Percentiles rank a stretch among this genome's conserved stretches.
Evolutionary conservation across 2,329 filamentous ascomycete species (phyloP).

Genomic region (Lachnellula suecica): DNA sequence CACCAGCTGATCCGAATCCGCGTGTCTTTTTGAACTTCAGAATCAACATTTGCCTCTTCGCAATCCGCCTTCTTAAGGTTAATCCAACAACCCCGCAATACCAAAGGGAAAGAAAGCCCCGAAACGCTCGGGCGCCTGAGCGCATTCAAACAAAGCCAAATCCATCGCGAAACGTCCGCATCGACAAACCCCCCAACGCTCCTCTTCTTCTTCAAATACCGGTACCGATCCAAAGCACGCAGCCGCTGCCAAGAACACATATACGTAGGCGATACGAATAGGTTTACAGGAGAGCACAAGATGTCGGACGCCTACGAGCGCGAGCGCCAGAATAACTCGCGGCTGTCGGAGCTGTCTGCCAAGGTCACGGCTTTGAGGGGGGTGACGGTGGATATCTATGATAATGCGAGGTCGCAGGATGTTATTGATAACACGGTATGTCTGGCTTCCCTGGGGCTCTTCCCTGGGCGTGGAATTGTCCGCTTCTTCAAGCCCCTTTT

Average conservation of each 20-base stretch:
- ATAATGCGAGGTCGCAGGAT: conserved; percentile 85
- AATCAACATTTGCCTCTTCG: neutral
- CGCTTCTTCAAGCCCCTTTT: neutral
- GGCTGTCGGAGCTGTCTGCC: conserved; percentile 83
- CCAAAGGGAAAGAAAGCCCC: neutral
- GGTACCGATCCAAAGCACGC: neutral
- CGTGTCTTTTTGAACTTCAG: neutral
- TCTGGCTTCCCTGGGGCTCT: conserved; percentile 11
- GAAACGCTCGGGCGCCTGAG: conserved; percentile 12
- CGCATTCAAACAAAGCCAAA: conserved; percentile 19
- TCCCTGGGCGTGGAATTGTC: neutral
- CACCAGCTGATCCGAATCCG: neutral
- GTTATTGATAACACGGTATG: conserved; percentile 84
- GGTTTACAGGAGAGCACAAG: conserved; percentile 18
- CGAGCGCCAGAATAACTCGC: conserved; percentile 90
- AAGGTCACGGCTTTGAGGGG: conserved; percentile 92
- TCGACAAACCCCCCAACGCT: conserved; percentile 5
- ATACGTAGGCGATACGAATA: neutral
- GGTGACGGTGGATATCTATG: conserved; percentile 97
- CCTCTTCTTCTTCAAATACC: neutral
- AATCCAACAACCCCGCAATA: neutral
- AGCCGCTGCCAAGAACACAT: neutral
- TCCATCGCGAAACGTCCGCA: conserved; percentile 11
- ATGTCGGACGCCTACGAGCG: conserved; percentile 80
- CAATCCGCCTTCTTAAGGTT: neutral